Base-by-base conservation (phyloP, 2,329 filamentous ascomycete genomes). In the Colletotrichum orbiculare region DNA sequence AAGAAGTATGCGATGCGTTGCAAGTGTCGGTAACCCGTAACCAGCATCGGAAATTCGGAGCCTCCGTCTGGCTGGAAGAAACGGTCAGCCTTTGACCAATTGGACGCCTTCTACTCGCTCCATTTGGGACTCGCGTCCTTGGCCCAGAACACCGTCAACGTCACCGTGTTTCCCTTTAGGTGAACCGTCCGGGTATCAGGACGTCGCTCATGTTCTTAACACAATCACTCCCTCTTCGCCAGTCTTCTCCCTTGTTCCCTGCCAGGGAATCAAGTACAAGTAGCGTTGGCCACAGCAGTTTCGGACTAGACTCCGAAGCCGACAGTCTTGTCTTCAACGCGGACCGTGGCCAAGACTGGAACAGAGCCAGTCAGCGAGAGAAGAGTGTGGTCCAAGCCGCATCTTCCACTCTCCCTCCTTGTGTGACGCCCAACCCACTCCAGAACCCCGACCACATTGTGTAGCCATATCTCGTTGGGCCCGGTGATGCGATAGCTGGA, bases 31-130 rank as follows among this genome's bases (percentile, higher is more conserved):
- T 25, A 25, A 25, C 25, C 46, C 52, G 58, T 46, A 54, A 53
- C 46, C 63, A 47, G 58, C 52, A 52, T 62, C 63, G 63, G 63
- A 62, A 53, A 61, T 64, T 64, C 60, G 34, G 48, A 25, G 56
- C 54, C 49, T 49, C 37, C 61, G 52, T 45, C 25, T 11, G 42
- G n/a, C 56, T 38, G 38, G 46, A 50, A 39, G 15, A 46, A 48
- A 35, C 37, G 52, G 41, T 5, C 12, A 17, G 43, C 35, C 10
- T 15, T 39, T 53, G 58, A 12, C 62, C 62, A 65, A 65, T 56
- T n/a, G 35, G 42, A 8, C 9, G 5, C 25, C 39, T 58, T n/a
- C n/a, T 15, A 8, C 13, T 34, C 42, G 52, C 62, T 42, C 58
- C 58, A 48, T 56, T 48, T 15, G 58, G 62, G 42, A 46, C 34